These are phyloP conservation scores for Pythium phragmiticola DNA, from an alignment of 352 stramenopile genomes.

Conservation along the genomic window DNA sequence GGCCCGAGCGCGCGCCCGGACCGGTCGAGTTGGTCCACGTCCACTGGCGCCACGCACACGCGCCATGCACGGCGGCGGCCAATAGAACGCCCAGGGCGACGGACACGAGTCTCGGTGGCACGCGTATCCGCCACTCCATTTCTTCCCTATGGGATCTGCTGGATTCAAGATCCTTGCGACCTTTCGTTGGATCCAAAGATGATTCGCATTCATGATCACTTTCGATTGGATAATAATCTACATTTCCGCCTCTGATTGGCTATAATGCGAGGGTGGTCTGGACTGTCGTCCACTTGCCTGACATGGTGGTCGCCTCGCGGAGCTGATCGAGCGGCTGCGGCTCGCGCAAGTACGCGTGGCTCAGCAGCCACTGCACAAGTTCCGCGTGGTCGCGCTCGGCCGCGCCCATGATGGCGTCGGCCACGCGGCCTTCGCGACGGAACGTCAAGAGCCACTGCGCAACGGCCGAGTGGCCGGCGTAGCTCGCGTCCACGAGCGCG, in stretches of 20 bases:
- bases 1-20: constrained; percentile 73
- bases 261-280: constrained; percentile 1
- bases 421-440: constrained; percentile 30
- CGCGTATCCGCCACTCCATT: neutral
- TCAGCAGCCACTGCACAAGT: constrained; percentile 23
- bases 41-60: constrained; percentile 81
- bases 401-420: constrained; percentile 27
- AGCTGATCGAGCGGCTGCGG: neutral
- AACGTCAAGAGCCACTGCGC: constrained; percentile 50
- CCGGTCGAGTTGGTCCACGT: constrained; percentile 57
- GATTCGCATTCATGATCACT: neutral
- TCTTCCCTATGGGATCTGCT: neutral
- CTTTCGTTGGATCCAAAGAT: constrained; percentile 3
- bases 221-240: constrained; percentile 1
- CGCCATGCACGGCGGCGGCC: neutral
- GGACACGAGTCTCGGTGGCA: neutral
- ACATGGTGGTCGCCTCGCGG: neutral
- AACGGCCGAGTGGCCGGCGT: constrained; percentile 33
- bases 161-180: neutral
- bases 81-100: constrained; percentile 7
- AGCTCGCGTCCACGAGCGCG: constrained; percentile 42
- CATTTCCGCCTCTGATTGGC: constrained; percentile 6
- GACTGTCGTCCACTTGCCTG: neutral
- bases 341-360: constrained; percentile 17
- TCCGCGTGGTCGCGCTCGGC: constrained; percentile 14